A percentile compares a stretch with the other conserved stretches of the same genome.
Evolutionary conservation across 2,329 filamentous ascomycete genomes (phyloP).

Genomic region (Septoria petroselini): DNA sequence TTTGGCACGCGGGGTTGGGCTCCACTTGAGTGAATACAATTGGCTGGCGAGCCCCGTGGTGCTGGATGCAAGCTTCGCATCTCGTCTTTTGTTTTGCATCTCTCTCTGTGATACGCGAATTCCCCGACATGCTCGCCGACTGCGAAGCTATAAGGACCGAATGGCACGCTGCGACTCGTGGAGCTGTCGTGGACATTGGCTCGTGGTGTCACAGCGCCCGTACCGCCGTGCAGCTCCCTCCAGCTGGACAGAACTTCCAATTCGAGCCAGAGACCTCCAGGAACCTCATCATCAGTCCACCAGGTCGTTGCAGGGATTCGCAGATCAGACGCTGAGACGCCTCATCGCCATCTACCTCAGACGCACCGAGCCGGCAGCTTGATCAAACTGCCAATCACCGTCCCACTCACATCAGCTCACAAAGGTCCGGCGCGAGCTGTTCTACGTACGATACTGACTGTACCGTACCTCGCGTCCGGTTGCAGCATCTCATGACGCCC

Average conservation of each 20-base stretch:
- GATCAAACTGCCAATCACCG: conserved; percentile 3
- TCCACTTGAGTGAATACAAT: neutral
- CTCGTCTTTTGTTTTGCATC: neutral
- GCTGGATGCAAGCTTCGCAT: neutral
- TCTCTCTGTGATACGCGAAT: conserved; percentile 11
- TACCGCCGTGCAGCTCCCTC: neutral
- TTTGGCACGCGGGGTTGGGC: conserved; percentile 12
- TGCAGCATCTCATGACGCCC: conserved; percentile 13
- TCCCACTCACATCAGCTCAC: neutral
- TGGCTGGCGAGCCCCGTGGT: neutral
- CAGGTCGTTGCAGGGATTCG: conserved; percentile 1
- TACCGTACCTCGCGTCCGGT: conserved; percentile 8
- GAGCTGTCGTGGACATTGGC: neutral
- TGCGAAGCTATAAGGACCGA: conserved; percentile 9
- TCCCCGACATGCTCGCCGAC: conserved; percentile 17
- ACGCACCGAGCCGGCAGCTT: conserved; percentile 12
- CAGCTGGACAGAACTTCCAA: too few species aligned
- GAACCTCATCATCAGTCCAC: neutral
- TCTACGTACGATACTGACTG: neutral
- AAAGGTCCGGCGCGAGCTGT: conserved; percentile 1
- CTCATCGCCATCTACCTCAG: conserved; percentile 4
- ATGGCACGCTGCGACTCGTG: neutral
- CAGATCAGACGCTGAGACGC: neutral
- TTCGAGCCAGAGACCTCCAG: too few species aligned
- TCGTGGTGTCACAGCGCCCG: neutral